Conservation (phyloP, 805 yeast species). For the Ogataea naganishii region DNA sequence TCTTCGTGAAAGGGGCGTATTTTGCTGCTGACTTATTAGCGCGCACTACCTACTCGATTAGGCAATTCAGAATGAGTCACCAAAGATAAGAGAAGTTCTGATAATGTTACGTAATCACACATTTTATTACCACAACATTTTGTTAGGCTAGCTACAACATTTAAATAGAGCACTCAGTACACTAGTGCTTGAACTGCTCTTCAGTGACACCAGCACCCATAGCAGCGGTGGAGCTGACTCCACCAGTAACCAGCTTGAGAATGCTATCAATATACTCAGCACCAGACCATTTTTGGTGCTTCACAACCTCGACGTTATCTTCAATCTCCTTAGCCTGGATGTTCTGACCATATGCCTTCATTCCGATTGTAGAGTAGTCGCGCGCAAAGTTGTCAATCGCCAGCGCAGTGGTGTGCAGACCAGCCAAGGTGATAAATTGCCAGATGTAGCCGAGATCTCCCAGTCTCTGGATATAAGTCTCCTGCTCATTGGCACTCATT, state of each 20-base stretch:
- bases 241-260: constrained; percentile 86
- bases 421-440: constrained; percentile 97
- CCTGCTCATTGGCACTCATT: constrained; percentile 80
- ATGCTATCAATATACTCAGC: constrained; percentile 92
- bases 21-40: too few relatives aligned
- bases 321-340: constrained; percentile 87
- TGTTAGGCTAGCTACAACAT: too few relatives aligned
- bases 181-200: constrained; percentile 89
- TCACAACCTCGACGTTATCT: constrained; percentile 86
- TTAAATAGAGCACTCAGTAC: too few relatives aligned
- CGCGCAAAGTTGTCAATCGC: constrained; percentile 81
- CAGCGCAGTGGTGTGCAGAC: constrained; percentile 91
- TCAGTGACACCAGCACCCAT: constrained; percentile 99
- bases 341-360: constrained; percentile 89
- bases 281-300: constrained; percentile 99
- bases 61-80: too few relatives aligned
- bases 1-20: too few relatives aligned
- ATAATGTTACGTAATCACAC: too few relatives aligned
- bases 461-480: constrained; percentile 80
- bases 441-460: constrained; percentile 88
- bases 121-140: too few relatives aligned
- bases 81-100: too few relatives aligned
- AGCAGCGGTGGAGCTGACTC: constrained; percentile 92
- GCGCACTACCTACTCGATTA: too few relatives aligned
- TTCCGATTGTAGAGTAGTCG: constrained; percentile 72